phyloP scores from a whole-genome alignment of 2,329 filamentous ascomycete genomes.

The Ophiostoma australiae region DNA sequence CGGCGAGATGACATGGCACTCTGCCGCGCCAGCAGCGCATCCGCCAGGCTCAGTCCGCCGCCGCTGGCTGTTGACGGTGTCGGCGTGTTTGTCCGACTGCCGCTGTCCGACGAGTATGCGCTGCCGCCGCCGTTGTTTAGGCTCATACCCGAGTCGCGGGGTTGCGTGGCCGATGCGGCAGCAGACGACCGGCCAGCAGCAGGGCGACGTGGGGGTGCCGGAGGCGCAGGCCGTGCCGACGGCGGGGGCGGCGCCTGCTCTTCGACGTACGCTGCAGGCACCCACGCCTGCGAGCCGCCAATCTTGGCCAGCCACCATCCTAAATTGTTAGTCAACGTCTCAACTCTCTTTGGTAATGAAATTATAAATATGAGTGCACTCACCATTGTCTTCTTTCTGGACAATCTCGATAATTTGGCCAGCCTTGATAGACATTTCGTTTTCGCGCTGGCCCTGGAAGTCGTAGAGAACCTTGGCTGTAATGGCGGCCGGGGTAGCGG shows the following conservation, averaged over 20 bases:
- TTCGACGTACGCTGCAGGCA: slow-evolving; percentile 89
- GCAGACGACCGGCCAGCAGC: slow-evolving; percentile 60
- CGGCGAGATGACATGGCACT: slow-evolving; percentile 68
- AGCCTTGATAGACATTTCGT: slow-evolving; percentile 74
- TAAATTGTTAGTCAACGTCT: slow-evolving; percentile 42
- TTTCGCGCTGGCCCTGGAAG: slow-evolving; percentile 76
- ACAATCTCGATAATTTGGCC: slow-evolving; percentile 82
- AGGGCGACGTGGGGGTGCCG: slow-evolving; percentile 72
- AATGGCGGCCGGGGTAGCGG: slow-evolving; percentile 63
- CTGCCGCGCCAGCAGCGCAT: slow-evolving; percentile 72
- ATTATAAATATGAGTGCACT: slow-evolving; percentile 42
- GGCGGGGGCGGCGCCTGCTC: slow-evolving; percentile 63
- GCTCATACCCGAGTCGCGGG: slow-evolving; percentile 67
- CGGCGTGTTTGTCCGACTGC: slow-evolving; percentile 66
- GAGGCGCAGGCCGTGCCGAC: slow-evolving; percentile 59
- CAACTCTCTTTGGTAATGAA: neutral
- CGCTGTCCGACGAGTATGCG: slow-evolving; percentile 42
- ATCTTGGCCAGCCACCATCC: slow-evolving; percentile 93
- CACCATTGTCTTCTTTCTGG: slow-evolving; percentile 84
- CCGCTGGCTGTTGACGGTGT: slow-evolving; percentile 58
- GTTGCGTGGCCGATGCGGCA: slow-evolving; percentile 46
- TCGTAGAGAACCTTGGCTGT: slow-evolving; percentile 90
- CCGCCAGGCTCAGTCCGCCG: slow-evolving; percentile 69
- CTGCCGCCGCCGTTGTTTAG: slow-evolving; percentile 42
- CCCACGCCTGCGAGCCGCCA: slow-evolving; percentile 72